Conservation (phyloP, 495 filamentous ascomycete genomes). For the Amphirosellinia nigrospora region DNA sequence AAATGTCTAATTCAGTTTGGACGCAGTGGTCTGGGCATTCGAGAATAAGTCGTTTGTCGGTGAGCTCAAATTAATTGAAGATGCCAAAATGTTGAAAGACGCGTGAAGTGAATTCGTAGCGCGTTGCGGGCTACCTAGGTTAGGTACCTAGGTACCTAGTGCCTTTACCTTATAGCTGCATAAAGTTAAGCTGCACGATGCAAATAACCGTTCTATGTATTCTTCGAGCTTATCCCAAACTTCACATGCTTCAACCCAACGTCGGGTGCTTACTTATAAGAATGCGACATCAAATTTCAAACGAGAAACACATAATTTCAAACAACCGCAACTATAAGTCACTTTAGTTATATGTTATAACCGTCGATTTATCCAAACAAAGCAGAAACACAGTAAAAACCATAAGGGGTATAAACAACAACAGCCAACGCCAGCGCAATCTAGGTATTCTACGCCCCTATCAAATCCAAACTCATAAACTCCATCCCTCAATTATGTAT, state of each 20-base stretch:
- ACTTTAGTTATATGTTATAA: no score
- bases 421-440: neutral
- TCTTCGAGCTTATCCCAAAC: neutral
- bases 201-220: neutral
- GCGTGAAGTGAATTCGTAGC: slow-evolving; percentile 25
- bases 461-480: neutral
- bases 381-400: neutral
- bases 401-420: neutral
- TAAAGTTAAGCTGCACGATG: neutral
- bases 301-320: no score
- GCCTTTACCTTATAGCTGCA: slow-evolving; percentile 6
- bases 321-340: no score
- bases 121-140: slow-evolving; percentile 25
- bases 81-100: slow-evolving; percentile 10
- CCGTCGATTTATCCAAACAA: neutral
- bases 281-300: no score
- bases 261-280: no score
- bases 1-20: neutral
- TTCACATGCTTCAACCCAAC: neutral
- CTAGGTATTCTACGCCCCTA: neutral
- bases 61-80: neutral
- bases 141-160: no score
- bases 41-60: neutral
- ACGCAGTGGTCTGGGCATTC: no score
- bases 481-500: no score